Percentiles rank a stretch among this genome's conserved stretches.
Evolutionary conservation across 192 early-diverging fungal species (phyloP).

Genomic region (Cladochytrium replicatum): DNA sequence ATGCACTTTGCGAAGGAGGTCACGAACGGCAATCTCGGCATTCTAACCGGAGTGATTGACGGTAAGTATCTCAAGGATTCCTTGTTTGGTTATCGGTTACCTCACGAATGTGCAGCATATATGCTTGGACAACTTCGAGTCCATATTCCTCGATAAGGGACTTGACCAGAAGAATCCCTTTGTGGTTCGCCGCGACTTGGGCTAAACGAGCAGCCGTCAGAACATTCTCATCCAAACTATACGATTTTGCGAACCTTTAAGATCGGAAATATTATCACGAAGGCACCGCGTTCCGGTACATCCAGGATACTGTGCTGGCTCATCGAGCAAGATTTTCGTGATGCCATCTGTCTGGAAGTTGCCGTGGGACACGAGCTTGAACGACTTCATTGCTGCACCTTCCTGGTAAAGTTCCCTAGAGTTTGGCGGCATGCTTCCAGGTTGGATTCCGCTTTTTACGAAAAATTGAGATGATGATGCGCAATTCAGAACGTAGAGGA

Average conservation of each 20-base stretch:
- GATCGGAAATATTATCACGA: slow-evolving; percentile 83
- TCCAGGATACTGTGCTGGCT: slow-evolving; percentile 72
- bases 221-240: slow-evolving; percentile 1
- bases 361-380: slow-evolving; percentile 77
- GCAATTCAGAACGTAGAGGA: not conserved
- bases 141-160: slow-evolving; percentile 74
- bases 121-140: slow-evolving; percentile 80
- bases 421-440: slow-evolving; percentile 78
- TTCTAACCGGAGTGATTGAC: slow-evolving; percentile 34
- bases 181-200: slow-evolving; percentile 93
- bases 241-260: slow-evolving; percentile 45
- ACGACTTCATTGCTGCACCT: slow-evolving; percentile 81
- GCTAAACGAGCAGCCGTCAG: slow-evolving; percentile 31
- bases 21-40: slow-evolving; percentile 75
- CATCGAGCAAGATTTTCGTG: slow-evolving; percentile 58
- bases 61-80: not conserved
- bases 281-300: slow-evolving; percentile 85
- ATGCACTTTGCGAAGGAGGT: slow-evolving; percentile 57
- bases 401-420: slow-evolving; percentile 89
- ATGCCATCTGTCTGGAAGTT: slow-evolving; percentile 78
- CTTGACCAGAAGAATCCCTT: slow-evolving; percentile 76
- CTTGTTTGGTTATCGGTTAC: not conserved
- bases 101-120: slow-evolving; percentile 84
- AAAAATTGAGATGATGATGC: not conserved
- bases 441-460: slow-evolving; percentile 15